These are phyloP conservation scores for Cercophora newfieldiana DNA, from an alignment of 495 filamentous ascomycete genomes.

Conservation along the genomic window DNA sequence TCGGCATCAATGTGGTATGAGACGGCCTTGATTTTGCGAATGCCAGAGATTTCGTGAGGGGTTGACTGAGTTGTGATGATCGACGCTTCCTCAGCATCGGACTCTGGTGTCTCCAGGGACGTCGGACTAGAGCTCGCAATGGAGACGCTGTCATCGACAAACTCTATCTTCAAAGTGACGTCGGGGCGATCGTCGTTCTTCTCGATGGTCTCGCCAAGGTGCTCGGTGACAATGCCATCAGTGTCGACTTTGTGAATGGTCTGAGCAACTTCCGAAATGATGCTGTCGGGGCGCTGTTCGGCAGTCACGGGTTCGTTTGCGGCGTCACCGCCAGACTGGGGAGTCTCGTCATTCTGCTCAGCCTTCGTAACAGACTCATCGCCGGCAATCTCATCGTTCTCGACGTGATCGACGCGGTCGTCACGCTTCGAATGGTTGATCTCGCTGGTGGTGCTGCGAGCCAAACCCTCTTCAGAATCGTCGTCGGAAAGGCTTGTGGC, in stretches of 20 bases:
- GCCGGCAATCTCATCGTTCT: too few species aligned
- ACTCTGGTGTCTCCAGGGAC: not conserved
- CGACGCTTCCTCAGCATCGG: not conserved
- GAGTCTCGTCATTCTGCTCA: too few species aligned
- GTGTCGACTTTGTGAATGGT: too few species aligned
- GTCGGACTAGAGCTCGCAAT: not conserved
- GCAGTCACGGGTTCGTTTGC: too few species aligned
- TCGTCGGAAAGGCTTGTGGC: not conserved
- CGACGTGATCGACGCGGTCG: too few species aligned
- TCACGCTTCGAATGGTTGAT: too few species aligned
- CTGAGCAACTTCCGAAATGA: too few species aligned
- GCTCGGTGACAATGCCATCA: too few species aligned
- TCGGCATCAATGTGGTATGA: conserved; percentile 26
- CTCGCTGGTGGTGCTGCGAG: too few species aligned
- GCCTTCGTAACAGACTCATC: too few species aligned
- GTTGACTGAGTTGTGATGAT: not conserved
- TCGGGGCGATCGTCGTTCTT: not conserved
- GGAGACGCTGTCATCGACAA: not conserved
- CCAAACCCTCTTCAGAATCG: not conserved
- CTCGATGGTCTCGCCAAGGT: not conserved
- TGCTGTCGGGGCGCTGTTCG: too few species aligned
- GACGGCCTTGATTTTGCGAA: not conserved
- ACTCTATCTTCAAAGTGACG: not conserved
- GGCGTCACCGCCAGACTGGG: too few species aligned
- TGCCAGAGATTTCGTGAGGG: not conserved